Conservation (phyloP, 1,284 basidiomycete genomes). For the Pseudomicrostroma phylloplanum region DNA sequence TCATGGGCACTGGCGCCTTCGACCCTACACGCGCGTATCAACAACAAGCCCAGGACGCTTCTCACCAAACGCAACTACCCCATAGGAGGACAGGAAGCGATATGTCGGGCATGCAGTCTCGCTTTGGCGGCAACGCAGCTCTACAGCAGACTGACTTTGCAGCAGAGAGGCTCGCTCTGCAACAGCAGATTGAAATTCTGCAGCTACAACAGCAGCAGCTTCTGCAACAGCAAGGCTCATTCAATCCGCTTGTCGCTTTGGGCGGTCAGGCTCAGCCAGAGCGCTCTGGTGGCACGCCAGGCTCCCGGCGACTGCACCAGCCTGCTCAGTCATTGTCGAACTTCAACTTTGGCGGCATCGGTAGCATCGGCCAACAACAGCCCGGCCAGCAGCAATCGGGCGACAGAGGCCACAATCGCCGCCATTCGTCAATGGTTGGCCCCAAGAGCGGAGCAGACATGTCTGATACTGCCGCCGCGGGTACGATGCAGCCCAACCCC, state of each 20-base stretch:
- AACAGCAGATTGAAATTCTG: conserved; percentile 53
- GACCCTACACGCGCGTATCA: conserved; percentile 27
- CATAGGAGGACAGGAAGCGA: conserved; percentile 40
- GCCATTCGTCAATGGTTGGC: conserved; percentile 83
- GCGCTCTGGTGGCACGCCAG: background rate
- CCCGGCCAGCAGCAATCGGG: background rate
- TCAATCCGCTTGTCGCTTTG: conserved; percentile 20
- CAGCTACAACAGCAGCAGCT: conserved; percentile 53
- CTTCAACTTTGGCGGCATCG: conserved; percentile 16
- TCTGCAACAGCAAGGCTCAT: conserved; percentile 49
- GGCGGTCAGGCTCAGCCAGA: conserved; percentile 15
- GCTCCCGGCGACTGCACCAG: conserved; percentile 36
- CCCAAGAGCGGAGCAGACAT: conserved; percentile 8
- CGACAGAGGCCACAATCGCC: conserved; percentile 71
- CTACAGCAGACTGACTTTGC: conserved; percentile 47
- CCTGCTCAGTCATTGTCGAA: conserved; percentile 54
- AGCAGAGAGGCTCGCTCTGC: conserved; percentile 52
- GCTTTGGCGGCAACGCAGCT: conserved; percentile 67
- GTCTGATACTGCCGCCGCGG: conserved; percentile 21
- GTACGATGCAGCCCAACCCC: conserved; percentile 29
- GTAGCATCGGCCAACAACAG: conserved; percentile 6
- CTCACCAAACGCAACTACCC: conserved; percentile 9
- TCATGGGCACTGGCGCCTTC: conserved; percentile 31
- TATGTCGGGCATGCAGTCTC: conserved; percentile 53
- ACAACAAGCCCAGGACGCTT: too few relatives aligned